Conservation (phyloP, 208 protist genomes). For the Leishmania turanica region DNA sequence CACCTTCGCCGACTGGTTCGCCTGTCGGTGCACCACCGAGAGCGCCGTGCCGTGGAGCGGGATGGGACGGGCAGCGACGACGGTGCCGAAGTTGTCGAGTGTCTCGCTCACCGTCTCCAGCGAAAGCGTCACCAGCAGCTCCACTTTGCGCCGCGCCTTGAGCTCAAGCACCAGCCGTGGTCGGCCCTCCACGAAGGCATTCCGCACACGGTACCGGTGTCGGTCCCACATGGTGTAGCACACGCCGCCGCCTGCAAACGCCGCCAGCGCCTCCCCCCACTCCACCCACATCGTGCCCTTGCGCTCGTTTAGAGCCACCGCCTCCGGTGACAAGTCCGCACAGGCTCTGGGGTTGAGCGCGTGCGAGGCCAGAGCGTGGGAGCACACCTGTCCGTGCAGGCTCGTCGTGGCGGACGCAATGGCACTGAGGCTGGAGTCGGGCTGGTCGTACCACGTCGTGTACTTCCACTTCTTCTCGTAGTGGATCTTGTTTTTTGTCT, state of each 20-base stretch:
- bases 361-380: not conserved
- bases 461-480: constrained; percentile 43
- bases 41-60: constrained; percentile 31
- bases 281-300: constrained; percentile 80
- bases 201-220: constrained; percentile 50
- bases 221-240: constrained; percentile 52
- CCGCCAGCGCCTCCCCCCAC: constrained; percentile 62
- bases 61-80: constrained; percentile 14
- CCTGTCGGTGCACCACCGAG: constrained; percentile 23
- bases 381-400: not conserved
- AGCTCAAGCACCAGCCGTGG: constrained; percentile 53
- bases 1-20: constrained; percentile 25
- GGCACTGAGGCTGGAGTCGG: constrained; percentile 39
- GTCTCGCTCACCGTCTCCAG: constrained; percentile 33
- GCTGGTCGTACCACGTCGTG: constrained; percentile 57
- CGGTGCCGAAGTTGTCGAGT: constrained; percentile 35
- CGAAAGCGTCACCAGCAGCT: constrained; percentile 41
- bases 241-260: constrained; percentile 74
- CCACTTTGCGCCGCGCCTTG: constrained; percentile 29
- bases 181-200: constrained; percentile 34
- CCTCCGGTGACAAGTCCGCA: constrained; percentile 17
- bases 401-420: constrained; percentile 5
- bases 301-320: constrained; percentile 18
- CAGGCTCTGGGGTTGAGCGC: not conserved
- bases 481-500: constrained; percentile 19